Evolutionary conservation across 1,284 basidiomycete genomes (phyloP).

Genomic region (Athelia sp.): DNA sequence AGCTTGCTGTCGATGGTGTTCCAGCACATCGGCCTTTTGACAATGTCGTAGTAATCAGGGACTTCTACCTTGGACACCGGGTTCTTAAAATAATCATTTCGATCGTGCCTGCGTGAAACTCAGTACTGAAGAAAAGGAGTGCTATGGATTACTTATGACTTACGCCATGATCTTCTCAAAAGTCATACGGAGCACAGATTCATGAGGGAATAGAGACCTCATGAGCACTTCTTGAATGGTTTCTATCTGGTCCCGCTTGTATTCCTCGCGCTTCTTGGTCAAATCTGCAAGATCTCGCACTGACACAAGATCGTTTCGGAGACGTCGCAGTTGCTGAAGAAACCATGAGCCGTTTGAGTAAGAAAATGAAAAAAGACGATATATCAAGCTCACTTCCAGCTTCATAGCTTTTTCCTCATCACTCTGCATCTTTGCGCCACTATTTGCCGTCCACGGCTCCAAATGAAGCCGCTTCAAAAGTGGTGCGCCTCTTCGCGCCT

Average conservation of each 20-base stretch:
- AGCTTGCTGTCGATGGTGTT: constrained; percentile 75
- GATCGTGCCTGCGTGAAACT: constrained; percentile 61
- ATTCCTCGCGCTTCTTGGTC: constrained; percentile 77
- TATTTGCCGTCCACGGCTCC: constrained; percentile 94
- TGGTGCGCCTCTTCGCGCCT: constrained; percentile 90
- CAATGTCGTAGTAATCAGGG: constrained; percentile 89
- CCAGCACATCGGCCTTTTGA: constrained; percentile 92
- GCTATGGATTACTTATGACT: constrained; percentile 21
- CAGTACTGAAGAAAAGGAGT: constrained; percentile 7
- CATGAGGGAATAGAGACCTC: constrained; percentile 63
- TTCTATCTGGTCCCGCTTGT: constrained; percentile 75
- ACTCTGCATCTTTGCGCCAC: constrained; percentile 56
- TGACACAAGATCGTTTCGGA: constrained; percentile 76
- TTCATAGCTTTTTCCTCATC: constrained; percentile 85
- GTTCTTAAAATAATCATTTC: constrained; percentile 69
- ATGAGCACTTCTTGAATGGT: constrained; percentile 68
- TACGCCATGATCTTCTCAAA: constrained; percentile 73
- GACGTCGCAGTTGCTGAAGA: constrained; percentile 60
- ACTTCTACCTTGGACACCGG: constrained; percentile 80
- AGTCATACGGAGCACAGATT: constrained; percentile 53
- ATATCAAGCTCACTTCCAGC: constrained; percentile 55
- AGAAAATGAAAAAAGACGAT: constrained; percentile 7
- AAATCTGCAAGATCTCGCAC: constrained; percentile 71
- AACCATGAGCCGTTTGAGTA: constrained; percentile 3
- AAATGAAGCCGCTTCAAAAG: constrained; percentile 91